Base-by-base conservation (phyloP, 441 rosid species). In the Geranium incanum region DNA sequence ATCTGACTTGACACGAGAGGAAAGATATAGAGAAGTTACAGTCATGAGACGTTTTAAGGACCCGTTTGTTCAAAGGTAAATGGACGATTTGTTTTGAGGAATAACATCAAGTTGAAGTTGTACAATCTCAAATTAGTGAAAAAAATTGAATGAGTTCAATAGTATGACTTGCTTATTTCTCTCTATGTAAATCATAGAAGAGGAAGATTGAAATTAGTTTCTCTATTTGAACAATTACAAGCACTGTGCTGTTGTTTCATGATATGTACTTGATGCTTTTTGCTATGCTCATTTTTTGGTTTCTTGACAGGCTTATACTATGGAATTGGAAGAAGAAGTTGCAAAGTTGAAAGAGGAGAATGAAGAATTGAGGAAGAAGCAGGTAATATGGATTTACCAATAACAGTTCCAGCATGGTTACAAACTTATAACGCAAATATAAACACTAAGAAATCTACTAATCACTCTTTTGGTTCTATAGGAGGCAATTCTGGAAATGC, bases 401-500 rank as follows among this genome's bases (percentile, higher is more conserved):
- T 50, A 50, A 50, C 57, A 50, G 13, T 50, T 50, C 13, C 16
- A 13, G 1, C 16, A 50, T 13, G 16, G 57, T 50, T 50, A 50
- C 57, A 50, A 9, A 28, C 33, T 28, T 28, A 28, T 28, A 1
- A 41, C 48, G 5, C 11, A 9, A 50, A 12, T 50, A 50, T 50
- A n/a, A 50, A 50, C 57, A 50, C 57, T 11, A 11, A 50, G 57
- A 50, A 11, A 3, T 63, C 28, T 78, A 68, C 65, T 68, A 33
- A 16, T 68, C 67, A 1, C 70, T 23, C 63, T 71, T 71, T 73
- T 6, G 11, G 70, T 84, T 57, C 76, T 80, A 74, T 89, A 90
- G 97, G 88, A 57, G 6, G 88, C 86, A 82, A 79, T 88, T 9
- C 75, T 87, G 80, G 88, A 94, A 77, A 81, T 87, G 86, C 95